Percentiles rank a stretch among this genome's conserved stretches.
Conservation (phyloP, 1,139 yeast genomes). For the Geotrichum europaeum region DNA sequence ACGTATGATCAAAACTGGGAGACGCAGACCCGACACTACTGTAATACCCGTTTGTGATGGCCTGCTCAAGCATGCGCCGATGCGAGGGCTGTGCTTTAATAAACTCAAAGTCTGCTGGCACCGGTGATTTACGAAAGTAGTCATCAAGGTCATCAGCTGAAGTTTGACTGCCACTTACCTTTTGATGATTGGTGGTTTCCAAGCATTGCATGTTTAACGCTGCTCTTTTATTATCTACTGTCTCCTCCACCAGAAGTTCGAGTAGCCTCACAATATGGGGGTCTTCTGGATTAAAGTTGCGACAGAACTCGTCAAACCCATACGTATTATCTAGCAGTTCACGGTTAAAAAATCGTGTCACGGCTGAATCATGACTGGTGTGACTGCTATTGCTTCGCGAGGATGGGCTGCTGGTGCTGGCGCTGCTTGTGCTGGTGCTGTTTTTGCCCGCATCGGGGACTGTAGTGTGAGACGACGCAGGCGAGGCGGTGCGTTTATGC, state of each 20-base stretch:
- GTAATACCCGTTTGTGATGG: neutral
- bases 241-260: conserved; percentile 12
- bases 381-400: neutral
- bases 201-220: neutral
- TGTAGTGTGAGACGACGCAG: neutral
- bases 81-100: neutral
- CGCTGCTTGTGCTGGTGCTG: conserved; percentile 3
- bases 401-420: neutral
- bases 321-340: neutral
- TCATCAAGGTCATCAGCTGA: conserved; percentile 1
- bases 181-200: no score
- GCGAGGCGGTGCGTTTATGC: neutral
- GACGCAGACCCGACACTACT: neutral
- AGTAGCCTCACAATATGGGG: conserved; percentile 13
- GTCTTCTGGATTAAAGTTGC: conserved; percentile 26
- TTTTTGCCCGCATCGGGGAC: neutral
- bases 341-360: neutral
- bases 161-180: neutral
- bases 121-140: conserved; percentile 5
- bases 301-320: conserved; percentile 26
- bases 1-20: neutral
- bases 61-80: conserved; percentile 6
- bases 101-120: neutral
- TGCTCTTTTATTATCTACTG: conserved; percentile 4
- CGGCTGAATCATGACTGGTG: neutral